Evolutionary conservation across 1,284 basidiomycete species (phyloP).

Genomic region (Takashimella tepidaria): DNA sequence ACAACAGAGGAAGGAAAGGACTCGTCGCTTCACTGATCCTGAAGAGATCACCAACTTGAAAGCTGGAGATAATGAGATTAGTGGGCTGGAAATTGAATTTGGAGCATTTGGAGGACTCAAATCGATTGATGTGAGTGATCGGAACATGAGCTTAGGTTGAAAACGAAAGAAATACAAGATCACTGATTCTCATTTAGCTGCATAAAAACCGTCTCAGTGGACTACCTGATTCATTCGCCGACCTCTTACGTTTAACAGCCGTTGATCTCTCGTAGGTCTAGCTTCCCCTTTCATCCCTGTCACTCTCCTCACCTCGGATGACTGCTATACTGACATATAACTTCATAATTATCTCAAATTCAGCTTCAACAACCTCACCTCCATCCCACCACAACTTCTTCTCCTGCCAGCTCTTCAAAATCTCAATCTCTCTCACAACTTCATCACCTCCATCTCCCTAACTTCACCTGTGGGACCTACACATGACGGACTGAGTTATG

Average conservation of each 20-base stretch:
- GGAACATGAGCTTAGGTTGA: neutral
- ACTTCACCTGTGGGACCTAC: slow-evolving; percentile 34
- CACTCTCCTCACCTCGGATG: no score
- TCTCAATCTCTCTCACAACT: slow-evolving; percentile 41
- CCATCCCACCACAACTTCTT: slow-evolving; percentile 35
- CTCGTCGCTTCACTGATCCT: slow-evolving; percentile 32
- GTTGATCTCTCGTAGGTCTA: slow-evolving; percentile 44
- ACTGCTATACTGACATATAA: slow-evolving; percentile 6
- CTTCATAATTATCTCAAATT: no score
- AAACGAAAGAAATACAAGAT: neutral
- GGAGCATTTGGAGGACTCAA: slow-evolving; percentile 44
- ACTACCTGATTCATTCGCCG: slow-evolving; percentile 40
- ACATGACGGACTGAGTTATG: slow-evolving; percentile 39
- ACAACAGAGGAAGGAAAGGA: slow-evolving; percentile 12
- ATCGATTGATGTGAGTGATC: slow-evolving; percentile 38
- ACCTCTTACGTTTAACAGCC: slow-evolving; percentile 37
- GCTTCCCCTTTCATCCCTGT: neutral
- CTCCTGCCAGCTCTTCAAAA: slow-evolving; percentile 40
- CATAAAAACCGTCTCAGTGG: slow-evolving; percentile 28
- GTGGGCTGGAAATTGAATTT: slow-evolving; percentile 38
- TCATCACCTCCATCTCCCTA: slow-evolving; percentile 32
- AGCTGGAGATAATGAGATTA: slow-evolving; percentile 33
- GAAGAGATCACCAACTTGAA: slow-evolving; percentile 39
- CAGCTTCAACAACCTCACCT: slow-evolving; percentile 36
- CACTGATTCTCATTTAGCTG: slow-evolving; percentile 19